Evolutionary conservation across 225 moss, liverwort and hornwort species (phyloP).

Genomic region (Antitrichia curtipendula): DNA sequence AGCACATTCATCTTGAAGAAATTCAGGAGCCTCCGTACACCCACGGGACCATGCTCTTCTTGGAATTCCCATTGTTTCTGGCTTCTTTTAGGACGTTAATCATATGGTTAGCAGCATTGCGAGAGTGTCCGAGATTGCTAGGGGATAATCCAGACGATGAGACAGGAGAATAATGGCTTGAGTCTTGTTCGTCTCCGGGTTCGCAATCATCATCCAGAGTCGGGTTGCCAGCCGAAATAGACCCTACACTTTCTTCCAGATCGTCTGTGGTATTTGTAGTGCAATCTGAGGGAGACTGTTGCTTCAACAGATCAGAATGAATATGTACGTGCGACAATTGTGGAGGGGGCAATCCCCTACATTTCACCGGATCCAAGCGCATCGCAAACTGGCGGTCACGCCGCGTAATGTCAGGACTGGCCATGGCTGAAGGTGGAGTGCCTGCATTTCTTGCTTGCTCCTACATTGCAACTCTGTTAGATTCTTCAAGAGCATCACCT

Average conservation of each 20-base stretch:
- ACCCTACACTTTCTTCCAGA: conserved; percentile 97
- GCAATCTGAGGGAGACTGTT: conserved; percentile 43
- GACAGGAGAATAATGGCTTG: conserved; percentile 46
- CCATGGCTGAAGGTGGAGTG: conserved; percentile 22
- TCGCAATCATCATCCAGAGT: conserved; percentile 63
- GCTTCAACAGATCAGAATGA: conserved; percentile 66
- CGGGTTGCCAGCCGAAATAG: conserved; percentile 72
- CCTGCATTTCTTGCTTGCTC: conserved; percentile 32
- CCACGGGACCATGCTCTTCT: conserved; percentile 87
- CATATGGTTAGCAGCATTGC: conserved; percentile 3
- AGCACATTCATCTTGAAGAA: conserved; percentile 88
- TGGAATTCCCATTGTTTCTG: conserved; percentile 16
- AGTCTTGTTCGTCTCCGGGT: conserved; percentile 68
- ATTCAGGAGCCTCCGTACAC: conserved; percentile 83
- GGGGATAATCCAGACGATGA: conserved; percentile 44
- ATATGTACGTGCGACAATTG: conserved; percentile 74
- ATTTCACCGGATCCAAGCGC: conserved; percentile 13
- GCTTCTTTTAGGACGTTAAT: conserved; percentile 25
- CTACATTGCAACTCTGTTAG: conserved; percentile 10
- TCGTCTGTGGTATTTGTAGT: conserved; percentile 61
- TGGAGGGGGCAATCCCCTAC: conserved; percentile 66
- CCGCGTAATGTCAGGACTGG: conserved; percentile 32
- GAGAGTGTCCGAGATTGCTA: conserved; percentile 11
- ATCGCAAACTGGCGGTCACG: conserved; percentile 18
- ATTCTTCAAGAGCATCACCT: not conserved